Conservation (phyloP, 2,329 filamentous ascomycete species). For the Blumeria hordei region DNA sequence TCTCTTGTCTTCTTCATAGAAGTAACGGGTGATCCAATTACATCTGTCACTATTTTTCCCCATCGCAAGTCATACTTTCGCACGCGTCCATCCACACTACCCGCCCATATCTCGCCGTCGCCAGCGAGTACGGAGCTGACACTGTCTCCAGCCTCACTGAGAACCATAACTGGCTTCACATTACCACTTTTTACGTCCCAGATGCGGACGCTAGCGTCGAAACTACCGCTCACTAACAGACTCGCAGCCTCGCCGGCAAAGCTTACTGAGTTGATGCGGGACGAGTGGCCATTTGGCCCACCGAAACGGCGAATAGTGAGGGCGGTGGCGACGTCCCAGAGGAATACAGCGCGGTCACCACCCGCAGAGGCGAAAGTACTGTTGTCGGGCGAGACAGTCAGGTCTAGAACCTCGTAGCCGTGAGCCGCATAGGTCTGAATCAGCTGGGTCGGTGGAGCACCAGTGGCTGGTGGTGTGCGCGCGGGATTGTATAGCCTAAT, state of each 20-base stretch:
- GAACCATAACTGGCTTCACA: slow-evolving; percentile 43
- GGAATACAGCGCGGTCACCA: slow-evolving; percentile 72
- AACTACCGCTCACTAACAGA: slow-evolving; percentile 48
- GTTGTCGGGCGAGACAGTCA: slow-evolving; percentile 55
- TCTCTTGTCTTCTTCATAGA: slow-evolving; percentile 48
- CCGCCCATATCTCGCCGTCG: slow-evolving; percentile 34
- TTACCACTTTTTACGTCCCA: slow-evolving; percentile 41
- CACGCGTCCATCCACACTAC: slow-evolving; percentile 66
- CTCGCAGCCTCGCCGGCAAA: slow-evolving; percentile 57
- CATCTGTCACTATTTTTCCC: slow-evolving; percentile 46
- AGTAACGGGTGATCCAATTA: slow-evolving; percentile 49
- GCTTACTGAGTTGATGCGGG: slow-evolving; percentile 49
- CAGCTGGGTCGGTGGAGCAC: slow-evolving; percentile 23
- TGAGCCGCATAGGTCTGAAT: slow-evolving; percentile 81
- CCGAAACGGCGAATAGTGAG: slow-evolving; percentile 53
- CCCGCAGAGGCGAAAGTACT: slow-evolving; percentile 67
- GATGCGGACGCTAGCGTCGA: slow-evolving; percentile 50
- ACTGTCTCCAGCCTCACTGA: slow-evolving; percentile 49
- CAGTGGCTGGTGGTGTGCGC: slow-evolving; percentile 19
- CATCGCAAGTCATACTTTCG: slow-evolving; percentile 62
- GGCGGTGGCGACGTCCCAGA: slow-evolving; percentile 79
- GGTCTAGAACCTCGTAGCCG: slow-evolving; percentile 72
- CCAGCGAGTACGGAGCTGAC: slow-evolving; percentile 19
- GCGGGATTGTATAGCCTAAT: slow-evolving; percentile 70
- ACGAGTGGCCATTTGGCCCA: slow-evolving; percentile 20